Percentiles rank a stretch among this genome's conserved stretches.
Conservation (phyloP, 2,329 filamentous ascomycete species). For the Penicillium glabrum region DNA sequence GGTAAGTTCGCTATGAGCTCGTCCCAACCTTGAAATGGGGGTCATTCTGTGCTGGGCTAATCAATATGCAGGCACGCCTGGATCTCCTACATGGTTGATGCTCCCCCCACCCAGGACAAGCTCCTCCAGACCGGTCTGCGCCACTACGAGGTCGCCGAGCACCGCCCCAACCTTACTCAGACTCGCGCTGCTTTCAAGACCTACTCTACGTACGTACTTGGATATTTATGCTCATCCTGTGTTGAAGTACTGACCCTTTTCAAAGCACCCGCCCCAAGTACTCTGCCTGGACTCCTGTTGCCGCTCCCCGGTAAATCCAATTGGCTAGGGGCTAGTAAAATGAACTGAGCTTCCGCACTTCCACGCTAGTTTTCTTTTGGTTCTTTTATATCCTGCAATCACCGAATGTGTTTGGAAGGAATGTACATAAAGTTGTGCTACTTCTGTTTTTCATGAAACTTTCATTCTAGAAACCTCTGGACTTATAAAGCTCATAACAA, state of each 20-base stretch:
- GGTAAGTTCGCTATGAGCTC: constrained; percentile 49
- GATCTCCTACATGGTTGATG: constrained; percentile 92
- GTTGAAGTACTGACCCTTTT: constrained; percentile 4
- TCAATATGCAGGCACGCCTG: constrained; percentile 71
- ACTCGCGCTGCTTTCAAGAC: constrained; percentile 82
- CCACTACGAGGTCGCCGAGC: constrained; percentile 72
- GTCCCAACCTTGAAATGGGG: background rate
- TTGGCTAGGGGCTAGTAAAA: constrained; percentile 12
- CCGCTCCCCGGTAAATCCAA: constrained; percentile 34
- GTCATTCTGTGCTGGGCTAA: constrained; percentile 5
- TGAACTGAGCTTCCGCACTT: constrained; percentile 16
- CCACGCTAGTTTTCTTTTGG: constrained; percentile 10
- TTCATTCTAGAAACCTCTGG: constrained; percentile 8
- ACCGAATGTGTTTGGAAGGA: constrained; percentile 13
- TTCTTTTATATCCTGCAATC: constrained; percentile 7
- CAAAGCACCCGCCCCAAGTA: constrained; percentile 34
- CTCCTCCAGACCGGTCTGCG: constrained; percentile 67
- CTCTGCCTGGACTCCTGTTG: constrained; percentile 36
- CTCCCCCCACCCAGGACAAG: constrained; percentile 75
- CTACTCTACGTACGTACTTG: constrained; percentile 80
- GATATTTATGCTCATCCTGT: background rate
- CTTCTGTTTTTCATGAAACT: constrained; percentile 24
- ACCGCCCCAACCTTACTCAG: constrained; percentile 73
- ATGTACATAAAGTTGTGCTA: constrained; percentile 40
- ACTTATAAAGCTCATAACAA: background rate